A percentile compares a stretch with the other conserved stretches of the same genome.
phyloP scores from a whole-genome alignment of 2,329 filamentous ascomycete genomes.

The Cladophialophora yegresii region DNA sequence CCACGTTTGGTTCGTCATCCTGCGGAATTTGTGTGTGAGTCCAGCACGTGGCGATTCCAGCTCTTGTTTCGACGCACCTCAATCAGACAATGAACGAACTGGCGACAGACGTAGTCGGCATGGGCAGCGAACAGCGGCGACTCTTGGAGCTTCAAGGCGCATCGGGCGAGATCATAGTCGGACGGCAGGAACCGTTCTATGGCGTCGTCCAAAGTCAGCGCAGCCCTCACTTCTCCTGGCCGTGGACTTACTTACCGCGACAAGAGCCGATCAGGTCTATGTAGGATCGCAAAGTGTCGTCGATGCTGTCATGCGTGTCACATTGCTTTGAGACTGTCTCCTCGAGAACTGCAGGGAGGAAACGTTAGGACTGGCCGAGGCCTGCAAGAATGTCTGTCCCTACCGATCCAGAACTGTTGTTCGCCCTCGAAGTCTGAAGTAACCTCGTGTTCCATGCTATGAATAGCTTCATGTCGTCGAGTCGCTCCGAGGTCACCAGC shows the following conservation, averaged over 20 bases:
- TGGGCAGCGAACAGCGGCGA: slow-evolving; percentile 74
- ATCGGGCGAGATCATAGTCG: slow-evolving; percentile 77
- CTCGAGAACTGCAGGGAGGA: slow-evolving; percentile 60
- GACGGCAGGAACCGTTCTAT: slow-evolving; percentile 54
- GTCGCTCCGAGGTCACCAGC: slow-evolving; percentile 2
- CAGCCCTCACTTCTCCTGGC: not conserved
- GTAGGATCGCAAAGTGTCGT: slow-evolving; percentile 83
- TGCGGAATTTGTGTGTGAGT: slow-evolving; percentile 47
- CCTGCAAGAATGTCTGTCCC: slow-evolving; percentile 36
- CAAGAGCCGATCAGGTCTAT: slow-evolving; percentile 74
- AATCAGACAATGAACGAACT: slow-evolving; percentile 87
- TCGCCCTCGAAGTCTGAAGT: slow-evolving; percentile 70
- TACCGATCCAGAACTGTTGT: slow-evolving; percentile 88
- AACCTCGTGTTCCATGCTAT: slow-evolving; percentile 66
- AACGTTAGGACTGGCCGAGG: slow-evolving; percentile 1
- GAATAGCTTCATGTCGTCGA: slow-evolving; percentile 44
- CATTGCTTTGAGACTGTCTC: slow-evolving; percentile 63
- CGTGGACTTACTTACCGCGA: slow-evolving; percentile 54
- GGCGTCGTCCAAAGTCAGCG: slow-evolving; percentile 8
- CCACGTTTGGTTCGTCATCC: slow-evolving; percentile 78
- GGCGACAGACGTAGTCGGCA: slow-evolving; percentile 82
- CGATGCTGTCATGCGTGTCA: slow-evolving; percentile 67
- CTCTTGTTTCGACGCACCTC: slow-evolving; percentile 50
- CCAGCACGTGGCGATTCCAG: not conserved
- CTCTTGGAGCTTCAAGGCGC: slow-evolving; percentile 74